A percentile compares a stretch with the other conserved stretches of the same genome.
phyloP scores from a whole-genome alignment of 169 alveolate species.

The Besnoitia besnoiti region DNA sequence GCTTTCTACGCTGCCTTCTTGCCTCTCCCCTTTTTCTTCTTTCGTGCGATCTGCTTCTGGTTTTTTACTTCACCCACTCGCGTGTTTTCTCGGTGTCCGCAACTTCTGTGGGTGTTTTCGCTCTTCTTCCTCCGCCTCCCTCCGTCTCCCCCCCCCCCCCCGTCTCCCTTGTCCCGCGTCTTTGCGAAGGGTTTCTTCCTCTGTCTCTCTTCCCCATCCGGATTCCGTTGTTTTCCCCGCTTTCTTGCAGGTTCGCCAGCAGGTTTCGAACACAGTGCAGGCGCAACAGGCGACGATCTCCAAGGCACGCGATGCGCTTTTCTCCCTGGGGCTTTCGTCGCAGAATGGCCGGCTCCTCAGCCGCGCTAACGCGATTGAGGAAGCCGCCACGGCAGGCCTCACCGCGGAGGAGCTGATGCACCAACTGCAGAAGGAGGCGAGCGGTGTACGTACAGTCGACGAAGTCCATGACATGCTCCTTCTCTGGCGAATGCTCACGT shows the following conservation, averaged over 20 bases:
- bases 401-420: constrained; percentile 55
- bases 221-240: no score
- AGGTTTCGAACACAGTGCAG: constrained; percentile 59
- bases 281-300: constrained; percentile 33
- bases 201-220: no score
- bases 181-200: no score
- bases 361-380: constrained; percentile 41
- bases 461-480: constrained; percentile 52
- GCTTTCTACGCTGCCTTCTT: neutral
- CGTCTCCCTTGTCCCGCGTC: no score
- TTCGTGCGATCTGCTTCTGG: no score
- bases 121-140: neutral
- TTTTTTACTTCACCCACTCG: neutral
- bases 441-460: constrained; percentile 44
- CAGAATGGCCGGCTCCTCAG: constrained; percentile 20
- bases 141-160: no score
- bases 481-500: constrained; percentile 47
- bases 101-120: neutral
- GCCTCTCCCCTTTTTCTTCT: neutral
- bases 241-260: constrained; percentile 28
- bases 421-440: constrained; percentile 48
- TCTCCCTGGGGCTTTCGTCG: constrained; percentile 43
- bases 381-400: constrained; percentile 30
- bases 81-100: neutral
- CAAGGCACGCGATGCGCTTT: constrained; percentile 60